phyloP scores from a whole-genome alignment of 1,284 basidiomycete genomes.

The Irpex sp. region DNA sequence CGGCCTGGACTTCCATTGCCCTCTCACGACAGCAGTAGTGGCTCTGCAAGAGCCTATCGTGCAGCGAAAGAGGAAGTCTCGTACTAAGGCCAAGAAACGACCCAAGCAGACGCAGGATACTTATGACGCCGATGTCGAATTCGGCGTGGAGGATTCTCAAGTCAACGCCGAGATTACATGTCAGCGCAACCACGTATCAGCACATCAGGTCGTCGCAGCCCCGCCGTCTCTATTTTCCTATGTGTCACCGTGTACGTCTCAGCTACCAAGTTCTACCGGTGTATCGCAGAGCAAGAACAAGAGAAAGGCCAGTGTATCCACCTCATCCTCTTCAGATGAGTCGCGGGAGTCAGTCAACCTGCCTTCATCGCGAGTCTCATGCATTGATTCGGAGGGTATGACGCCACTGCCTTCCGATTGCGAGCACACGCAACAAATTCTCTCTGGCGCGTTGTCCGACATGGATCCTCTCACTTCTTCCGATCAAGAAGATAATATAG shows the following conservation, averaged over 20 bases:
- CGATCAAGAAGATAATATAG: background rate
- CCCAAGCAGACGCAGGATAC: background rate
- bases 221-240: background rate
- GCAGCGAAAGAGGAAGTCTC: background rate
- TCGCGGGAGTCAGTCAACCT: background rate
- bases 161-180: background rate
- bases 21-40: background rate
- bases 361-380: background rate
- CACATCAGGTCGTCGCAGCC: background rate
- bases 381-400: conserved; percentile 2
- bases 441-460: background rate
- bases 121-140: background rate
- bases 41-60: background rate
- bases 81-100: background rate
- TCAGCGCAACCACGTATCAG: background rate
- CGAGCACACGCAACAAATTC: background rate
- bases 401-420: conserved; percentile 3
- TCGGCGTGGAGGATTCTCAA: background rate
- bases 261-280: background rate
- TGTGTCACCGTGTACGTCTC: background rate
- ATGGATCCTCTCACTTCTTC: background rate
- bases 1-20: background rate
- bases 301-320: background rate
- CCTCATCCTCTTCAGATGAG: background rate
- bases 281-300: background rate